These are phyloP conservation scores for Desmodesmus armatus DNA, from an alignment of 139 green algal species.

Conservation along the genomic window DNA sequence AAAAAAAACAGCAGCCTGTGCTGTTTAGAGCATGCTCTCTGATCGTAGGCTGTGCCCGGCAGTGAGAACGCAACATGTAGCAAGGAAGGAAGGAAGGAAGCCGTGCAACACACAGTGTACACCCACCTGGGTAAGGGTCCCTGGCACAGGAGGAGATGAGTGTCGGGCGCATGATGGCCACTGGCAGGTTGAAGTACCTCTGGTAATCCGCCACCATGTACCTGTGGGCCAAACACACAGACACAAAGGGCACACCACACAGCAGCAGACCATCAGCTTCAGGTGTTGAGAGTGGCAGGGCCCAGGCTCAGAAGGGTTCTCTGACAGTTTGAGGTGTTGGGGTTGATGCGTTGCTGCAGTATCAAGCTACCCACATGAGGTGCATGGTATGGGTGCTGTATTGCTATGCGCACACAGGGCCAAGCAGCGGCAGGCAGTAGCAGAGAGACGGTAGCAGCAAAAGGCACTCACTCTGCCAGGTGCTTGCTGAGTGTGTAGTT, in stretches of 20 bases:
- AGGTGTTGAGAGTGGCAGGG: too few relatives aligned
- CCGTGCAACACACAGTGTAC: too few relatives aligned
- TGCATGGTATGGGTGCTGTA: neutral
- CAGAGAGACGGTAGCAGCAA: neutral
- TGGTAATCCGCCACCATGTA: slow-evolving; percentile 62
- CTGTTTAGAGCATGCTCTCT: too few relatives aligned
- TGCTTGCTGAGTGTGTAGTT: slow-evolving; percentile 67
- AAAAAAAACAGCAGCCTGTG: too few relatives aligned
- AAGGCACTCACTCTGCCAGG: slow-evolving; percentile 68
- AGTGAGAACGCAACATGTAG: too few relatives aligned
- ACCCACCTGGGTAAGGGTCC: slow-evolving; percentile 63
- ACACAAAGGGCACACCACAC: neutral
- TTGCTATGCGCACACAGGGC: neutral
- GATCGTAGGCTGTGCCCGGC: too few relatives aligned
- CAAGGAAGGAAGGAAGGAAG: too few relatives aligned
- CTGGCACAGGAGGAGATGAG: slow-evolving; percentile 61
- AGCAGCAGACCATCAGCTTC: too few relatives aligned
- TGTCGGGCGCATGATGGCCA: slow-evolving; percentile 61
- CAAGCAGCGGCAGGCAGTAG: neutral
- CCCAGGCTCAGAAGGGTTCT: too few relatives aligned
- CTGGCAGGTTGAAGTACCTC: slow-evolving; percentile 16
- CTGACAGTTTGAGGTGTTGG: neutral
- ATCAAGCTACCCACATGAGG: neutral
- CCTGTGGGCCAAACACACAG: too few relatives aligned
- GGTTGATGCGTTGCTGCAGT: neutral